phyloP scores from a whole-genome alignment of 2,329 filamentous ascomycete genomes.

The Cytospora leucostoma region DNA sequence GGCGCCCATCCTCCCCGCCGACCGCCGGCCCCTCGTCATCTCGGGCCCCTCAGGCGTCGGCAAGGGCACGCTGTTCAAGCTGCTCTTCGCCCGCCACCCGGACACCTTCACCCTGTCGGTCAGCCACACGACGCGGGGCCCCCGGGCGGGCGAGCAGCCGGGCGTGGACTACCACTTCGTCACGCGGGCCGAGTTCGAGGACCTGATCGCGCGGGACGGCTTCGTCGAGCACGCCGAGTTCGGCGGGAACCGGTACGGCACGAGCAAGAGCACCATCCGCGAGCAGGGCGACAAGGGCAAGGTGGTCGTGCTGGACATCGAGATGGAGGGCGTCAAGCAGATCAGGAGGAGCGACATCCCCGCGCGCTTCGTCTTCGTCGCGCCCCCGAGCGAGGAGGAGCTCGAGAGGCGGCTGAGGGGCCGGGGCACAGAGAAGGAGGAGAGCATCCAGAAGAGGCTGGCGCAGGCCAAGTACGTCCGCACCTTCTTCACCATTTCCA shows the following conservation, averaged over 20 bases:
- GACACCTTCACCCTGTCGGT: constrained; percentile 58
- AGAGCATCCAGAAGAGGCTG: constrained; percentile 68
- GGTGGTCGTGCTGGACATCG: constrained; percentile 88
- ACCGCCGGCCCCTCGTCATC: constrained; percentile 70
- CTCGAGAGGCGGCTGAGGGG: constrained; percentile 75
- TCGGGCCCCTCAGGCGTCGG: constrained; percentile 79
- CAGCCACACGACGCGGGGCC: constrained; percentile 77
- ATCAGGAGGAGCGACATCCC: constrained; percentile 75
- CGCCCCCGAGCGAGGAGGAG: constrained; percentile 73
- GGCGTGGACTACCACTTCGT: constrained; percentile 83
- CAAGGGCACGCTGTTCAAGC: constrained; percentile 77
- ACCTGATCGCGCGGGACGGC: constrained; percentile 65
- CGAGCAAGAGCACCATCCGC: constrained; percentile 75
- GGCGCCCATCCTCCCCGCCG: constrained; percentile 40
- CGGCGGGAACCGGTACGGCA: constrained; percentile 84
- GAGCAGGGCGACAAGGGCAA: constrained; percentile 70
- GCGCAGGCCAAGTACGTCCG: constrained; percentile 58
- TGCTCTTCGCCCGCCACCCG: constrained; percentile 59
- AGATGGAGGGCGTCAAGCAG: constrained; percentile 98
- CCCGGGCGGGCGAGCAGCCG: constrained; percentile 72
- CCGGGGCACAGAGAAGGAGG: constrained; percentile 77
- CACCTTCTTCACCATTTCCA: not conserved
- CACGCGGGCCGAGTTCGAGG: constrained; percentile 64
- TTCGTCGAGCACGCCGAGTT: constrained; percentile 89
- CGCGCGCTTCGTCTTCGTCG: constrained; percentile 82